A percentile compares a stretch with the other conserved stretches of the same genome.
Evolutionary conservation across 805 yeast genomes (phyloP).

Genomic region (Kuraishia hungarica): DNA sequence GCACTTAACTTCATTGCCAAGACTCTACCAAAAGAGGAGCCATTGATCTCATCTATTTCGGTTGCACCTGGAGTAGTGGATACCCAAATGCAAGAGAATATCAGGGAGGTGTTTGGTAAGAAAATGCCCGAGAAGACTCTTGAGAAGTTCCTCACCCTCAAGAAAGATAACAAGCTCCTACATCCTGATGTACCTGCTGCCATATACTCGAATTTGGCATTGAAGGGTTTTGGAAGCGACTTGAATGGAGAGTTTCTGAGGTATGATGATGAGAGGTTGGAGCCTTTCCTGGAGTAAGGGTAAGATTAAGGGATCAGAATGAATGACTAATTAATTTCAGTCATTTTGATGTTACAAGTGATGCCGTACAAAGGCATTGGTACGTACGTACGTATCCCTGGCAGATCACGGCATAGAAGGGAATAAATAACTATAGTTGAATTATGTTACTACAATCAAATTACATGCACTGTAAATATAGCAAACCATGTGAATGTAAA

Average conservation of each 20-base stretch:
- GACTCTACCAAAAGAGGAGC: conserved; percentile 63
- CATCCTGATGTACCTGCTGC: conserved; percentile 68
- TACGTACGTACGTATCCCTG: too few relatives aligned
- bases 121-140: conserved; percentile 56
- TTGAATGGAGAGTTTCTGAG: conserved; percentile 66
- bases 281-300: conserved; percentile 4
- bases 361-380: not conserved
- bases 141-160: conserved; percentile 56
- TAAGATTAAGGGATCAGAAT: not conserved
- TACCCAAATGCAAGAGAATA: conserved; percentile 79
- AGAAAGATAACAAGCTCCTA: conserved; percentile 47
- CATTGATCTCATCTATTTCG: conserved; percentile 49
- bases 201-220: conserved; percentile 58
- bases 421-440: too few relatives aligned
- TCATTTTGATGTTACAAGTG: not conserved
- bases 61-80: conserved; percentile 95
- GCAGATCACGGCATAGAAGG: too few relatives aligned
- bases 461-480: too few relatives aligned
- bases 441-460: too few relatives aligned
- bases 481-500: too few relatives aligned
- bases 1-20: conserved; percentile 73
- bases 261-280: conserved; percentile 35
- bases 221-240: conserved; percentile 44
- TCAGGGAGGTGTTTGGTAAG: conserved; percentile 53
- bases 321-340: too few relatives aligned